Evolutionary conservation across 768 basidiomycete species (phyloP), one percentile per base, ranked within the genome.

Genomic region (Pleurotus tuoliensis): DNA sequence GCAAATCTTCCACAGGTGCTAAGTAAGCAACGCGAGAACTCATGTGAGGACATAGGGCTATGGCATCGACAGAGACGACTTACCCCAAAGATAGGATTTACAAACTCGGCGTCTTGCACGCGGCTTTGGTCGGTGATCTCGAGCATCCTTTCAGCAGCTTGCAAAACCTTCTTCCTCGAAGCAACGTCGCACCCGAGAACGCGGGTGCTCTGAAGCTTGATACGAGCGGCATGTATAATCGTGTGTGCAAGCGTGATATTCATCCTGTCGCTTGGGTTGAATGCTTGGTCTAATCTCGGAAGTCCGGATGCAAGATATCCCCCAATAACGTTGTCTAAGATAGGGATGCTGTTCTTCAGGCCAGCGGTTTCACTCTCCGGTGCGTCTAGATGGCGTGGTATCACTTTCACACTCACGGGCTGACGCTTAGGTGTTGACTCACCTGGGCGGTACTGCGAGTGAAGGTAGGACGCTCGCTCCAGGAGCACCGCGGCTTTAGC

Each of bases 401-500:
- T 16, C 20, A 27, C 20, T 40, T 7, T n/a, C 13, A 11, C 5
- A n/a, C 34, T 9, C 18, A 53, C 18, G 20, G 47, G 6, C 20
- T 34, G 48, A 37, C 13, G 3, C 38, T 30, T 52, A 8, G 7
- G 30, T 11, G 11, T 34, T 34, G 30, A 34, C 30, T 34, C 30
- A 64, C 63, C 57, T 44, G 57, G 50, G 15, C 46, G 54, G 6
- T 56, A 55, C 48, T 54, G 34, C 25, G 43, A 71, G 6, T 59
- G 52, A 48, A 62, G 55, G 38, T 60, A 38, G 47, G 57, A 38
- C 20, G 66, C 63, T 34, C 75, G 68, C 34, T 74, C 68, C 4
- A 78, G 64, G 1, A 78, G 59, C 4, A 77, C 69, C 0, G 74
- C 62, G 1, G 66, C 66, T 56, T 70, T 70, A 4, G 69, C 64